A percentile compares a stretch with the other conserved stretches of the same genome.
These are phyloP conservation scores for Fusarium nurragi DNA, from an alignment of 2,329 filamentous ascomycete species.

Conservation along the genomic window DNA sequence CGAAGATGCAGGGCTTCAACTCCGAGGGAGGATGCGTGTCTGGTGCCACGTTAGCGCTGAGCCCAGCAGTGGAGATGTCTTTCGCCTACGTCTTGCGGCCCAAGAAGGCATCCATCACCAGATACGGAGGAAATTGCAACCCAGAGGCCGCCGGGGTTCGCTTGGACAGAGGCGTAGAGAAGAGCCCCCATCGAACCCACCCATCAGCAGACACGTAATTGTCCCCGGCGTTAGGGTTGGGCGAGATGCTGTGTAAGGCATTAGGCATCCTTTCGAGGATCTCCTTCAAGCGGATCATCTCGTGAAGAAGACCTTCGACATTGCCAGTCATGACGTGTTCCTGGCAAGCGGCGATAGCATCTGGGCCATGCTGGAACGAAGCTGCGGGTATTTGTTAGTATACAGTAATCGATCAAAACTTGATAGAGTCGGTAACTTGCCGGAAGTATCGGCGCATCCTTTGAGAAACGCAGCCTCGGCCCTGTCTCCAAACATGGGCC, in stretches of 20 bases:
- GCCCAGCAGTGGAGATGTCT: fast-evolving
- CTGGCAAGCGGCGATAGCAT: slow-evolving; percentile 62
- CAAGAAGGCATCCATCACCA: slow-evolving; percentile 65
- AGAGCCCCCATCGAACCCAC: slow-evolving; percentile 62
- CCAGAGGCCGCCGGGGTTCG: slow-evolving; percentile 62
- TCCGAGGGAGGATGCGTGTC: slow-evolving; percentile 57
- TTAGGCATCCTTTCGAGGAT: slow-evolving; percentile 63
- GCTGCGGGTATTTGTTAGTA: slow-evolving; percentile 29
- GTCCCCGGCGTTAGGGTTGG: slow-evolving; percentile 61
- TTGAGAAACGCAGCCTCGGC: slow-evolving; percentile 63
- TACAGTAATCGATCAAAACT: fast-evolving
- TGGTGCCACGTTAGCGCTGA: slow-evolving; percentile 47
- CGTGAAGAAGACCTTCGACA: slow-evolving; percentile 59
- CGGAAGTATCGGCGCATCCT: slow-evolving; percentile 57
- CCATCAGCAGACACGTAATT: slow-evolving; percentile 60
- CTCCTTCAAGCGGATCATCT: slow-evolving; percentile 62
- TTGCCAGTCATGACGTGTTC: slow-evolving; percentile 64
- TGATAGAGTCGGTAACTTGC: background rate
- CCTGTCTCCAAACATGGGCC: slow-evolving; percentile 63
- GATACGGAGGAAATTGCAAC: slow-evolving; percentile 61
- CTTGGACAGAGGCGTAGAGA: slow-evolving; percentile 60
- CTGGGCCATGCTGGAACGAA: slow-evolving; percentile 61
- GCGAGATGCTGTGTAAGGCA: slow-evolving; percentile 63
- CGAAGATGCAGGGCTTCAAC: slow-evolving; percentile 62
- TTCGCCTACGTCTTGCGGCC: slow-evolving; percentile 53